Evolutionary conservation across 2,329 filamentous ascomycete genomes (phyloP).

Genomic region (Diplodia seriata): DNA sequence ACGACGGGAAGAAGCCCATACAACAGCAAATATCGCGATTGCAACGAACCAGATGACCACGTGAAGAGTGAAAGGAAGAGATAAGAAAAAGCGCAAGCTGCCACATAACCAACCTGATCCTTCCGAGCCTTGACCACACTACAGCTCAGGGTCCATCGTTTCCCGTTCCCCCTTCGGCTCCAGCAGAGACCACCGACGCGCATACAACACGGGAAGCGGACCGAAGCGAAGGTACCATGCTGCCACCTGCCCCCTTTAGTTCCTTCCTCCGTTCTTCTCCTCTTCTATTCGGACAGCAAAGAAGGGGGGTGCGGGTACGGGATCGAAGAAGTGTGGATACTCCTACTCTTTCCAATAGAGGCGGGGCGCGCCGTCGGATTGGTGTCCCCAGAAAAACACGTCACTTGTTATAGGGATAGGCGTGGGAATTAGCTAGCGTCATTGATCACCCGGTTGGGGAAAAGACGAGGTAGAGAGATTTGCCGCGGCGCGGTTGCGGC

Average conservation of each 20-base stretch:
- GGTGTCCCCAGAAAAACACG: conserved; percentile 1
- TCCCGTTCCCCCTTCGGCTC: neutral
- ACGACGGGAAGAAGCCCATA: too few relatives aligned
- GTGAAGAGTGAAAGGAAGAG: neutral
- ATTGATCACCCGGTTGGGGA: neutral
- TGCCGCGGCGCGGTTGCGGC: neutral
- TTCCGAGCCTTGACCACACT: neutral
- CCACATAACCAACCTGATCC: neutral
- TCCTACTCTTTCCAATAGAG: neutral
- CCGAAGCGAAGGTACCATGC: neutral
- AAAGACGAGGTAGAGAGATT: neutral
- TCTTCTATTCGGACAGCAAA: neutral
- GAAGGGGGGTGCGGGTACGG: neutral
- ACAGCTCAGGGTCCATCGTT: neutral
- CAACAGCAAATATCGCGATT: too few relatives aligned
- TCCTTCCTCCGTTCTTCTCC: neutral
- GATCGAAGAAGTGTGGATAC: neutral
- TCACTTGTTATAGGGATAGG: neutral
- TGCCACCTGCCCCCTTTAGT: neutral
- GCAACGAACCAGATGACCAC: neutral
- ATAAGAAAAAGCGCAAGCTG: neutral
- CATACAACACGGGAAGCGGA: neutral
- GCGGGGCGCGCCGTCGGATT: neutral
- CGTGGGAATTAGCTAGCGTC: neutral
- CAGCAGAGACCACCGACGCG: neutral